Percentiles rank a stretch among this genome's conserved stretches.
Evolutionary conservation across 176 grass and related monocot species (phyloP).

Genomic region (Raddia distichophylla): DNA sequence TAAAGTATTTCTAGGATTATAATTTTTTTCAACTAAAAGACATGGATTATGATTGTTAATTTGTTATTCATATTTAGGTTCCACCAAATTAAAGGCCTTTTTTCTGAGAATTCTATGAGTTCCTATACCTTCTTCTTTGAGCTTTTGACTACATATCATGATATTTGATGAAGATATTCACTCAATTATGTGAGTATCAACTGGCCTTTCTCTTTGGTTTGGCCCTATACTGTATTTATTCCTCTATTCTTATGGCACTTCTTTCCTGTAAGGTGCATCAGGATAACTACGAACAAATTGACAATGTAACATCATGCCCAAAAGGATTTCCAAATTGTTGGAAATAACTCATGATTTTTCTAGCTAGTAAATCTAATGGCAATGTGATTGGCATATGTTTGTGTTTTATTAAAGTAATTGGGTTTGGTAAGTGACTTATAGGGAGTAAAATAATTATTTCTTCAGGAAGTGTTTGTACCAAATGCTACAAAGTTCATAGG

Average conservation of each 20-base stretch:
- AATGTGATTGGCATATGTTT: constrained; percentile 6
- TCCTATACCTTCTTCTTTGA: too few species aligned
- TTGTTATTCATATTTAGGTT: too few species aligned
- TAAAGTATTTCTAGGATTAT: too few species aligned
- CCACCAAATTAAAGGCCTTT: too few species aligned
- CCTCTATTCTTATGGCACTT: not conserved
- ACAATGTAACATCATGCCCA: not conserved
- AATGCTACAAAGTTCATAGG: constrained; percentile 3
- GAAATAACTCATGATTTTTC: not conserved
- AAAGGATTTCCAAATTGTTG: not conserved
- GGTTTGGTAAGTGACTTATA: not conserved
- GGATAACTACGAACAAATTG: not conserved
- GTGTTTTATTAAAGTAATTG: not conserved
- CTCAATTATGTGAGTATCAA: not conserved
- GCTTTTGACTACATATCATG: too few species aligned
- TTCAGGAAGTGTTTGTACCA: not conserved
- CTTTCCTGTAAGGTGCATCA: constrained; percentile 13
- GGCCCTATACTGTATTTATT: not conserved
- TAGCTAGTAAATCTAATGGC: not conserved
- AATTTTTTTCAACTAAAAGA: too few species aligned
- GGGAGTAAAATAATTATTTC: not conserved
- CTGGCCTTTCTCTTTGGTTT: not conserved
- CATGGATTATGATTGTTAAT: too few species aligned
- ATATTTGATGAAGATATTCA: not conserved
- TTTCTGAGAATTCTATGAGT: too few species aligned